phyloP scores from a whole-genome alignment of 2,329 filamentous ascomycete genomes.

The Aureobasidium sp. region DNA sequence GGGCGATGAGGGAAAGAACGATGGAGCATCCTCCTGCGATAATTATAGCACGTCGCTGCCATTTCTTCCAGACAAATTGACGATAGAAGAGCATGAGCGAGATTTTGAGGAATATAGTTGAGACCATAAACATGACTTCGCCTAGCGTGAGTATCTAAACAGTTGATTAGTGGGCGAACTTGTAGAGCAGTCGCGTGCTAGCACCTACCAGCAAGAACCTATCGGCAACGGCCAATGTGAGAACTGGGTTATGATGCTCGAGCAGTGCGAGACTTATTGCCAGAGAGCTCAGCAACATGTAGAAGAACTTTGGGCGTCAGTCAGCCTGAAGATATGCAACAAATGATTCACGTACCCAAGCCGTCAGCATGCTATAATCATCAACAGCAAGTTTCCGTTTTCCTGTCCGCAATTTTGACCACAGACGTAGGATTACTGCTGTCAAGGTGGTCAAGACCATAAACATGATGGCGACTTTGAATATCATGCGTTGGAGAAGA shows the following conservation, averaged over 20 bases:
- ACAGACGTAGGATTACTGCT: background rate
- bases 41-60: slow-evolving; percentile 30
- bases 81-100: slow-evolving; percentile 41
- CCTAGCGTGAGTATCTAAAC: background rate
- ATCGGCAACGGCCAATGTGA: background rate
- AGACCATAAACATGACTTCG: slow-evolving; percentile 30
- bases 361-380: background rate
- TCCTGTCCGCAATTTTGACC: background rate
- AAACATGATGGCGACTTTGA: background rate
- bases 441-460: background rate
- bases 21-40: slow-evolving; percentile 21
- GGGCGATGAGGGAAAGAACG: slow-evolving; percentile 30
- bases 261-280: background rate
- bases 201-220: slow-evolving; percentile 2
- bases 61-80: slow-evolving; percentile 34
- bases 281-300: background rate
- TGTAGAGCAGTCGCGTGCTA: background rate
- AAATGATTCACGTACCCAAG: background rate
- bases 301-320: background rate
- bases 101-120: slow-evolving; percentile 38
- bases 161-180: background rate
- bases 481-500: background rate
- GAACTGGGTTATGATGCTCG: background rate
- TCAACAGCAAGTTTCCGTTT: background rate
- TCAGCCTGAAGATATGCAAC: background rate